Percentiles rank a stretch among this genome's conserved stretches.
Conservation (phyloP, 2,329 filamentous ascomycete genomes). For the Diaporthe ilicicola region DNA sequence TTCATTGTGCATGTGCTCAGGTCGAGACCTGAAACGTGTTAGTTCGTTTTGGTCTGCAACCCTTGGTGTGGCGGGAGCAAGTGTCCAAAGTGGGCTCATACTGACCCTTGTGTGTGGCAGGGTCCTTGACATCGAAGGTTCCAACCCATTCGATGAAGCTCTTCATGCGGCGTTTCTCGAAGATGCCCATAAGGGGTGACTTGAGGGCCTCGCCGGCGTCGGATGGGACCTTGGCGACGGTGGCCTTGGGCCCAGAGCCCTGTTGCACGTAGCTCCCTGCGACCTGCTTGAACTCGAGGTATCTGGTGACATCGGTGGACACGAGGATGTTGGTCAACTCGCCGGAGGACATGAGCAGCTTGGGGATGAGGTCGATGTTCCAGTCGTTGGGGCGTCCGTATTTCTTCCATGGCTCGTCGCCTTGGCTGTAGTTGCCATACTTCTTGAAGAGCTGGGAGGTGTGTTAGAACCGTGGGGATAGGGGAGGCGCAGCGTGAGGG, state of each 20-base stretch:
- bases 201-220: constrained; percentile 89
- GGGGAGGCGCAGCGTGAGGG: constrained; percentile 34
- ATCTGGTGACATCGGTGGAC: constrained; percentile 89
- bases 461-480: constrained; percentile 26
- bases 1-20: constrained; percentile 86
- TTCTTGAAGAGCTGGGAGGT: constrained; percentile 86
- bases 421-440: constrained; percentile 82
- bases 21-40: constrained; percentile 72
- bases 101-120: constrained; percentile 88
- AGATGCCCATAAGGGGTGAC: constrained; percentile 95
- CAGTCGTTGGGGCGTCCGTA: constrained; percentile 97
- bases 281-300: constrained; percentile 93
- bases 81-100: constrained; percentile 25
- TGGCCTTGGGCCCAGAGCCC: constrained; percentile 81
- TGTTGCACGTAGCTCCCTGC: constrained; percentile 97
- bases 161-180: constrained; percentile 97
- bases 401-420: constrained; percentile 96
- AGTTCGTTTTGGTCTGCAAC: not conserved
- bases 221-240: constrained; percentile 95
- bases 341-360: constrained; percentile 98
- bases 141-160: constrained; percentile 97
- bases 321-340: constrained; percentile 99
- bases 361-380: constrained; percentile 99
- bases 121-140: constrained; percentile 82
- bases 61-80: not conserved